A percentile compares a stretch with the other conserved stretches of the same genome.
Evolutionary conservation across 2,329 filamentous ascomycete species (phyloP).

Genomic region (Colletotrichum filicis): DNA sequence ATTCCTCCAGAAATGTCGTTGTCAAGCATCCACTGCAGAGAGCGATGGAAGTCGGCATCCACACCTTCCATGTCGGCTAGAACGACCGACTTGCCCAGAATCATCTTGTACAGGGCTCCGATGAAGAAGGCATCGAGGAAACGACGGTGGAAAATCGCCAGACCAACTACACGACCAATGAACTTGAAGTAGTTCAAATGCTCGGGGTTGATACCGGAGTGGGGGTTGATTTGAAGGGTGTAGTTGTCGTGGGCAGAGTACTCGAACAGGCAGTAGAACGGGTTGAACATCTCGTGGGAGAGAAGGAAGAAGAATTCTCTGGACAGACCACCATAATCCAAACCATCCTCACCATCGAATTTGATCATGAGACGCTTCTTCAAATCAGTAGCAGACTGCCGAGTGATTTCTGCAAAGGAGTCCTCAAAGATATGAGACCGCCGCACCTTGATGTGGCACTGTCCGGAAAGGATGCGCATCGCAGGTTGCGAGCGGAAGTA

Average conservation of each 20-base stretch:
- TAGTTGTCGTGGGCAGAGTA: slow-evolving; percentile 99
- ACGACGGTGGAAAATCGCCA: slow-evolving; percentile 97
- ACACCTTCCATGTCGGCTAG: slow-evolving; percentile 99
- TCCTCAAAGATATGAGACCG: slow-evolving; percentile 98
- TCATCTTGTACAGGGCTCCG: slow-evolving; percentile 99
- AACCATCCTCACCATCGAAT: slow-evolving; percentile 96
- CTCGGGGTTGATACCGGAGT: slow-evolving; percentile 98
- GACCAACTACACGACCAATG: slow-evolving; percentile 94
- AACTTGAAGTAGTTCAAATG: slow-evolving; percentile 99
- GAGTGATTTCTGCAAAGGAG: slow-evolving; percentile 97
- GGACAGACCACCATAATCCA: slow-evolving; percentile 97
- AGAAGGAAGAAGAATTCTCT: slow-evolving; percentile 99
- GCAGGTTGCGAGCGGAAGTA: slow-evolving; percentile 99
- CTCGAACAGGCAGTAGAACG: slow-evolving; percentile 99
- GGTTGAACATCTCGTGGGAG: slow-evolving; percentile 99
- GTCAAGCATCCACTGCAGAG: slow-evolving; percentile 96
- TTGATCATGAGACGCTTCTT: slow-evolving; percentile 99
- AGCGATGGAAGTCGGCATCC: slow-evolving; percentile 96
- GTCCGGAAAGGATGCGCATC: slow-evolving; percentile 92
- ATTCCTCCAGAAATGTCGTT: slow-evolving; percentile 95
- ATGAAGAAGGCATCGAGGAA: slow-evolving; percentile 99
- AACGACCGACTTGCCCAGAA: slow-evolving; percentile 90
- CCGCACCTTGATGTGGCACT: slow-evolving; percentile 98
- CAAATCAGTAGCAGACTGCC: slow-evolving; percentile 92
- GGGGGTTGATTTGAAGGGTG: slow-evolving; percentile 98